Percentiles rank a stretch among this genome's conserved stretches.
These are phyloP conservation scores for Colletotrichum ledebouriae DNA, from an alignment of 2,329 filamentous ascomycete genomes.

Conservation along the genomic window DNA sequence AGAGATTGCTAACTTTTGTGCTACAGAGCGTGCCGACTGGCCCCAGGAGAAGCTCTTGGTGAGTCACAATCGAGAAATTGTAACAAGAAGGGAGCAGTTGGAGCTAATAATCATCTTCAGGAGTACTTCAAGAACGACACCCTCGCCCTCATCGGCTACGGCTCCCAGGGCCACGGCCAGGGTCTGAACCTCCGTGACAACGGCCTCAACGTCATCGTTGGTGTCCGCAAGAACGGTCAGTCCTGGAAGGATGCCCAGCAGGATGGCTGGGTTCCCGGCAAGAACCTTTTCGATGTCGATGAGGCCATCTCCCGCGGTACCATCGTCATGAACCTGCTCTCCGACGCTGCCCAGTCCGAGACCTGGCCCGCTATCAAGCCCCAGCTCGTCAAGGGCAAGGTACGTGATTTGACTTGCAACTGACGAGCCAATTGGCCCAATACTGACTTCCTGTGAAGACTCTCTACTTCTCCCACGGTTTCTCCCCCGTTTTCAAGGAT, in stretches of 20 bases:
- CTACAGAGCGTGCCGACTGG: slow-evolving; percentile 96
- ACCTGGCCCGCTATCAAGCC: slow-evolving; percentile 99
- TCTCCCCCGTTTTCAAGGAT: slow-evolving; percentile 99
- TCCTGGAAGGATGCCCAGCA: slow-evolving; percentile 98
- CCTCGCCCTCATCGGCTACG: slow-evolving; percentile 98
- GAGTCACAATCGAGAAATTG: slow-evolving; percentile 58
- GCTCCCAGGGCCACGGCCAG: slow-evolving; percentile 97
- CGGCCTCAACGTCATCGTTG: slow-evolving; percentile 98
- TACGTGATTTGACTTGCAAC: slow-evolving; percentile 56
- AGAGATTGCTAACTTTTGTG: slow-evolving; percentile 42
- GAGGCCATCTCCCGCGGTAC: slow-evolving; percentile 94
- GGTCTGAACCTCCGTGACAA: slow-evolving; percentile 99
- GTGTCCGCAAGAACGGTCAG: slow-evolving; percentile 97
- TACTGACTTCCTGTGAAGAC: slow-evolving; percentile 70
- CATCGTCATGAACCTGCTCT: slow-evolving; percentile 99
- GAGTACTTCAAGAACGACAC: slow-evolving; percentile 99
- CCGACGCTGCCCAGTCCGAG: slow-evolving; percentile 97
- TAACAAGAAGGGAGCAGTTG: slow-evolving; percentile 13
- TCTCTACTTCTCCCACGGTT: slow-evolving; percentile 99
- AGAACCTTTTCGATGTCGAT: slow-evolving; percentile 98
- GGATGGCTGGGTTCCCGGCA: slow-evolving; percentile 98
- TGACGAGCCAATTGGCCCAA: slow-evolving; percentile 18
- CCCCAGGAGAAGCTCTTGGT: slow-evolving; percentile 97
- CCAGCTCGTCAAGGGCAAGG: slow-evolving; percentile 98
- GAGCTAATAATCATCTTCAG: slow-evolving; percentile 58